Conservation (phyloP, 202 grass and related monocot species). For the Digitaria exilis region DNA sequence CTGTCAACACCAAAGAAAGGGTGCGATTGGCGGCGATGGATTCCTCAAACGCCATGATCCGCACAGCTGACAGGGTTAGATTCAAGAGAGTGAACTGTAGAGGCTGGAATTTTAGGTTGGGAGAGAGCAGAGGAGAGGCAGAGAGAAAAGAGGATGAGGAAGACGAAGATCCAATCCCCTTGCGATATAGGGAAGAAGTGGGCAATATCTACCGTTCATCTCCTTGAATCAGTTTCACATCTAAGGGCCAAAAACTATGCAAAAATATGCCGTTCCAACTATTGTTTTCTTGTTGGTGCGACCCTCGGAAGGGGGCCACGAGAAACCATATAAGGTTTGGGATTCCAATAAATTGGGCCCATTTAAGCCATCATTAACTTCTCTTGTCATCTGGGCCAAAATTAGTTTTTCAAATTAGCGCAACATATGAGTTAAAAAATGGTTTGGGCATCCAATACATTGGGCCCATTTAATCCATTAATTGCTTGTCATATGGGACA, state of each 20-base stretch:
- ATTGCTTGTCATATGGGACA: too few relatives aligned
- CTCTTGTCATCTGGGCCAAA: too few relatives aligned
- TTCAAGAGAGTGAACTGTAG: not conserved
- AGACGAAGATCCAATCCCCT: not conserved
- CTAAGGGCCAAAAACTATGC: not conserved
- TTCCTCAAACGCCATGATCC: not conserved
- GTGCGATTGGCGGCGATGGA: not conserved
- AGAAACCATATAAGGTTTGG: too few relatives aligned
- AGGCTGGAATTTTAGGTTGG: not conserved
- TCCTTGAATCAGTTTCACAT: not conserved
- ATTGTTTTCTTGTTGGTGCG: not conserved
- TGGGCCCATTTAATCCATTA: too few relatives aligned
- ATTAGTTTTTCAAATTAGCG: too few relatives aligned
- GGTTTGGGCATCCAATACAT: too few relatives aligned
- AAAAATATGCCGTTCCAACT: constrained; percentile 27
- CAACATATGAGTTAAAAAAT: too few relatives aligned
- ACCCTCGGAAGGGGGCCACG: too few relatives aligned
- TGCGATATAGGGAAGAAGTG: not conserved
- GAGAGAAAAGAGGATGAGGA: not conserved
- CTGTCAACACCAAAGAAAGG: not conserved
- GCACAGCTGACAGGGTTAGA: not conserved
- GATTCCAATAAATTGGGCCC: not conserved
- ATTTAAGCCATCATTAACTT: not conserved
- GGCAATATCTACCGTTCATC: not conserved
- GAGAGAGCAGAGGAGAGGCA: not conserved